These are phyloP conservation scores for Erysimum cheiri DNA, from an alignment of 441 rosid species.

Conservation along the genomic window DNA sequence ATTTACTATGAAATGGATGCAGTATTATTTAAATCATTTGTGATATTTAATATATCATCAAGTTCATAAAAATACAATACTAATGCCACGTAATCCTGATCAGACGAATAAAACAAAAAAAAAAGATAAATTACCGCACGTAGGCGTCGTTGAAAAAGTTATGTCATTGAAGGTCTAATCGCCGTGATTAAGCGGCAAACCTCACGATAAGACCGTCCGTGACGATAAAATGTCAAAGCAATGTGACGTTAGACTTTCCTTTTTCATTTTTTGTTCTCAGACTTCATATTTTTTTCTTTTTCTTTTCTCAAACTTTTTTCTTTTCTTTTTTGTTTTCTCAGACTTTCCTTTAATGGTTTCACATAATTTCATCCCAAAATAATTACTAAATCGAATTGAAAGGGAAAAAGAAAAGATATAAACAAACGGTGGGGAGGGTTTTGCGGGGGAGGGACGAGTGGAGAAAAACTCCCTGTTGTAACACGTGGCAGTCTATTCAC, in stretches of 20 bases:
- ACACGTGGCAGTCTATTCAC: conserved; percentile 39
- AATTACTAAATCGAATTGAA: not conserved
- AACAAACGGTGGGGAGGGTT: conserved; percentile 42
- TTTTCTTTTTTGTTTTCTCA: not conserved
- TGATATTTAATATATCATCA: not conserved
- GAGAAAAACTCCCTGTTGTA: conserved; percentile 39
- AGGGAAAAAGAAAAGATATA: conserved; percentile 18
- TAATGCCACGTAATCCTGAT: conserved; percentile 24
- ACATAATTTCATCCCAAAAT: conserved; percentile 6
- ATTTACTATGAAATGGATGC: not conserved
- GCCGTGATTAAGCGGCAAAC: conserved; percentile 44
- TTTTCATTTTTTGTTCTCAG: not conserved
- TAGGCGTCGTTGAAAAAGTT: conserved; percentile 5
- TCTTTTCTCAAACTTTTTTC: not conserved
- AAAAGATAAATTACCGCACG: conserved; percentile 32
- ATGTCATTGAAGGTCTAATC: conserved; percentile 41
- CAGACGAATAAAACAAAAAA: conserved; percentile 26
- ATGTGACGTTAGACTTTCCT: conserved; percentile 37
- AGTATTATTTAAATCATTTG: not conserved
- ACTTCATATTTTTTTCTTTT: not conserved
- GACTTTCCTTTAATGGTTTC: not conserved
- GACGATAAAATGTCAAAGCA: conserved; percentile 44
- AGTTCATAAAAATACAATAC: not conserved
- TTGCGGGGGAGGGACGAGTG: conserved; percentile 44
- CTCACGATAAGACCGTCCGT: conserved; percentile 37